These are phyloP conservation scores for Penicillium sclerotigenum DNA, from an alignment of 2,329 filamentous ascomycete genomes.

Conservation along the genomic window DNA sequence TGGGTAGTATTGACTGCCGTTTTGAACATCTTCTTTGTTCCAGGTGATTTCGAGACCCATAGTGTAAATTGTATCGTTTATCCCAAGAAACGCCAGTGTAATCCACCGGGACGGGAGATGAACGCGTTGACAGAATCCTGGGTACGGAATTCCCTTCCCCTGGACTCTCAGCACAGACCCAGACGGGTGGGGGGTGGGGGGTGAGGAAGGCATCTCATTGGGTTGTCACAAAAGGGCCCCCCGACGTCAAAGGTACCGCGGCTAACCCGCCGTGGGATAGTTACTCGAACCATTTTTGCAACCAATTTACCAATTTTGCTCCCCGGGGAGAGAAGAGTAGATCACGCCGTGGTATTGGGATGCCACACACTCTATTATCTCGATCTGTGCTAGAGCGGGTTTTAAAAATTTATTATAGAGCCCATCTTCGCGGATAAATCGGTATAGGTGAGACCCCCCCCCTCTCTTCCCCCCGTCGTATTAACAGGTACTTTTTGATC, in stretches of 20 bases:
- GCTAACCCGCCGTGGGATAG: constrained; percentile 14
- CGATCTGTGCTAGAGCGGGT: constrained; percentile 16
- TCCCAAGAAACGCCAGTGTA: constrained; percentile 1
- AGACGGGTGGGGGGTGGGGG: too few relatives aligned
- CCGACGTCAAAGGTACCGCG: constrained; percentile 17
- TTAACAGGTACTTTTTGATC: not conserved
- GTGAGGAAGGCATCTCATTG: not conserved
- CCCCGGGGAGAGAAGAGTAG: constrained; percentile 1
- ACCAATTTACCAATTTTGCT: constrained; percentile 6
- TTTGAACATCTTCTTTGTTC: not conserved
- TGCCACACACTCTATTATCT: constrained; percentile 4
- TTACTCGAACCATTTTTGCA: constrained; percentile 16
- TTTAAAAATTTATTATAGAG: not conserved
- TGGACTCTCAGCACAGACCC: constrained; percentile 13
- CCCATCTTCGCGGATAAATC: not conserved
- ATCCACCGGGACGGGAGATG: constrained; percentile 20
- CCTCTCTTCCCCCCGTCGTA: too few relatives aligned
- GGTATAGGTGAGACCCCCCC: not conserved
- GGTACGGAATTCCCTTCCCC: constrained; percentile 14
- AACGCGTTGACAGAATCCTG: constrained; percentile 21
- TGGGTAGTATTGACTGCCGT: not conserved
- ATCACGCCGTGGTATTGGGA: constrained; percentile 8
- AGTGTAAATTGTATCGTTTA: not conserved
- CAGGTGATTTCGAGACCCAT: not conserved
- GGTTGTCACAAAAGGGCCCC: constrained; percentile 3